Conservation (phyloP, 106 monocot genomes). For the Chionographis japonica region DNA sequence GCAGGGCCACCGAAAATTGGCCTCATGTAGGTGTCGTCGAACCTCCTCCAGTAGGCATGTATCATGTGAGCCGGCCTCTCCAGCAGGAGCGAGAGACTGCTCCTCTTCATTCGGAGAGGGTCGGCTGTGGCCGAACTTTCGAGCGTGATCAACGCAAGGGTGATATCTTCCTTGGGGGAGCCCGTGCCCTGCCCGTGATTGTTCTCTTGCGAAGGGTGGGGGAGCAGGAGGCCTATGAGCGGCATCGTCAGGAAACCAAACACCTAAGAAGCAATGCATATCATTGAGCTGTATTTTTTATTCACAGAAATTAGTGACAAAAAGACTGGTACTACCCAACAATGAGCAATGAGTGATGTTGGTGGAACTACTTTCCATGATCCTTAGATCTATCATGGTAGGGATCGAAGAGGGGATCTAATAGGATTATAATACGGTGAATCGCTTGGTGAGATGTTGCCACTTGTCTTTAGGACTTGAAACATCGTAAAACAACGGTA, state of each 20-base stretch:
- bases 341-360: neutral
- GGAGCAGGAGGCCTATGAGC: constrained; percentile 39
- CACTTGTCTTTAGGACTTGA: too few relatives aligned
- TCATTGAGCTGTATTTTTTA: too few relatives aligned
- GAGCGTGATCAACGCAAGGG: constrained; percentile 19
- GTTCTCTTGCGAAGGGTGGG: constrained; percentile 15
- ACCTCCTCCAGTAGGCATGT: constrained; percentile 73
- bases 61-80: constrained; percentile 69
- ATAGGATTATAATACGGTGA: too few relatives aligned
- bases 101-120: constrained; percentile 34
- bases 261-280: constrained; percentile 31
- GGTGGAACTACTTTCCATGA: too few relatives aligned
- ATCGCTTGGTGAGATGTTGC: too few relatives aligned
- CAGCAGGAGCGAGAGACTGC: constrained; percentile 33
- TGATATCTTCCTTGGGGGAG: constrained; percentile 31
- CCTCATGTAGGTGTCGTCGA: constrained; percentile 77
- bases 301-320: neutral
- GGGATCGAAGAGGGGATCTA: too few relatives aligned
- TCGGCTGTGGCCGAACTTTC: constrained; percentile 18
- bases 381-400: too few relatives aligned
- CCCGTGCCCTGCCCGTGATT: neutral
- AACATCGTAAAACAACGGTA: too few relatives aligned
- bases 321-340: neutral
- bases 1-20: constrained; percentile 66
- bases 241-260: constrained; percentile 70